These are phyloP conservation scores for Porodaedalea pini DNA, from an alignment of 1,284 basidiomycete species.

Conservation along the genomic window DNA sequence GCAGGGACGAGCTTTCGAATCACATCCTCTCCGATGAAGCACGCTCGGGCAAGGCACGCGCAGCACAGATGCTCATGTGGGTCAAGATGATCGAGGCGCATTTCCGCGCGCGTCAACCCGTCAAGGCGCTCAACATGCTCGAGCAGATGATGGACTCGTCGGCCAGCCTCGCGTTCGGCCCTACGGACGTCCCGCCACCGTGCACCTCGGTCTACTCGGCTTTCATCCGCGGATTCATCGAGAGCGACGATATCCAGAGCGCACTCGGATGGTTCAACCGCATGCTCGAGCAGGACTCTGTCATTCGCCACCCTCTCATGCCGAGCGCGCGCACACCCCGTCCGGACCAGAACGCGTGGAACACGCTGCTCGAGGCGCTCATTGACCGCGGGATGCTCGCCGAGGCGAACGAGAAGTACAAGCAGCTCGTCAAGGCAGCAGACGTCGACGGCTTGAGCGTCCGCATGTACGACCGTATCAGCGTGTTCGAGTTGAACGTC, in stretches of 20 bases:
- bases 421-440: slow-evolving; percentile 34
- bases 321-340: slow-evolving; percentile 42
- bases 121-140: slow-evolving; percentile 65
- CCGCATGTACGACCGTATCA: slow-evolving; percentile 25
- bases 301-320: slow-evolving; percentile 36
- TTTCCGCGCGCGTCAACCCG: slow-evolving; percentile 62
- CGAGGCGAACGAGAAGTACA: slow-evolving; percentile 55
- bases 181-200: slow-evolving; percentile 51
- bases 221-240: slow-evolving; percentile 67
- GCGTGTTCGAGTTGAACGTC: slow-evolving; percentile 41
- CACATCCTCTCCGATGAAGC: slow-evolving; percentile 18
- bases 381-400: slow-evolving; percentile 42
- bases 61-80: slow-evolving; percentile 53
- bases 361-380: slow-evolving; percentile 51
- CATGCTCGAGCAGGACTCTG: slow-evolving; percentile 45
- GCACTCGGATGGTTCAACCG: slow-evolving; percentile 73
- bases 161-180: slow-evolving; percentile 34
- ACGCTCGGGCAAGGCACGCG: slow-evolving; percentile 24
- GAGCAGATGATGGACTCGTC: slow-evolving; percentile 67
- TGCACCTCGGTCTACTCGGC: slow-evolving; percentile 60
- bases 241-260: slow-evolving; percentile 54
- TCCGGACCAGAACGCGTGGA: slow-evolving; percentile 52
- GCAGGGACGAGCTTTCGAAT: slow-evolving; percentile 22
- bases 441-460: slow-evolving; percentile 32
- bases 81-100: slow-evolving; percentile 74